phyloP scores from a whole-genome alignment of 164 flowering plant genomes.

The Buxus sempervirens region DNA sequence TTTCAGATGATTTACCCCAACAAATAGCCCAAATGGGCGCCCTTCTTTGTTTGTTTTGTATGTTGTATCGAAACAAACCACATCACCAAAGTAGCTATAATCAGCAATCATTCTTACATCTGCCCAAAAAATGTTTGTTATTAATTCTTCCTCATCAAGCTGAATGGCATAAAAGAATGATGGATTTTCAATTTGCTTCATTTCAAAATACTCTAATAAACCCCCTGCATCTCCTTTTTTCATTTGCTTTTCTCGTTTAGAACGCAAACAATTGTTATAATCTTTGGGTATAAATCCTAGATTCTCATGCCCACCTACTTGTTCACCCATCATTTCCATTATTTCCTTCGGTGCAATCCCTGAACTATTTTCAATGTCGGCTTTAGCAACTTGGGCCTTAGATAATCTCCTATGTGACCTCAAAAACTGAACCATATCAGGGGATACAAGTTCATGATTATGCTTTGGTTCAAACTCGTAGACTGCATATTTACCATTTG shows the following conservation, averaged over 20 bases:
- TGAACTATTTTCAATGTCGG: not conserved
- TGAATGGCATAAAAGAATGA: not conserved
- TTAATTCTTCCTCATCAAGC: not conserved
- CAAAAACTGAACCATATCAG: not conserved
- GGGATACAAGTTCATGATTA: not conserved
- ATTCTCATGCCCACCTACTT: not conserved
- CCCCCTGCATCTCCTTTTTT: not conserved
- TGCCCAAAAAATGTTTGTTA: constrained; percentile 9
- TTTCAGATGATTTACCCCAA: not conserved
- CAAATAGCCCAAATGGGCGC: constrained; percentile 1
- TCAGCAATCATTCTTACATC: not conserved
- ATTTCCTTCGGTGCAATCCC: not conserved
- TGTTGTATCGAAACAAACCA: constrained; percentile 8
- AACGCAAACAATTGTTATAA: not conserved
- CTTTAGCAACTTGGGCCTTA: not conserved
- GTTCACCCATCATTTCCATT: not conserved
- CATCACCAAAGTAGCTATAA: constrained; percentile 2
- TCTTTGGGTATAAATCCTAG: not conserved
- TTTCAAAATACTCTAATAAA: not conserved
- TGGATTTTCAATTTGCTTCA: not conserved
- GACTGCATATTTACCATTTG: not conserved
- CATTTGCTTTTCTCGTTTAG: not conserved
- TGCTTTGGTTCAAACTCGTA: not conserved
- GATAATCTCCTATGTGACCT: not conserved
- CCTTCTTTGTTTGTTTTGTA: not conserved